Percentiles rank a stretch among this genome's conserved stretches.
Conservation (phyloP, 2,329 filamentous ascomycete species). For the Aspergillus uvarum region DNA sequence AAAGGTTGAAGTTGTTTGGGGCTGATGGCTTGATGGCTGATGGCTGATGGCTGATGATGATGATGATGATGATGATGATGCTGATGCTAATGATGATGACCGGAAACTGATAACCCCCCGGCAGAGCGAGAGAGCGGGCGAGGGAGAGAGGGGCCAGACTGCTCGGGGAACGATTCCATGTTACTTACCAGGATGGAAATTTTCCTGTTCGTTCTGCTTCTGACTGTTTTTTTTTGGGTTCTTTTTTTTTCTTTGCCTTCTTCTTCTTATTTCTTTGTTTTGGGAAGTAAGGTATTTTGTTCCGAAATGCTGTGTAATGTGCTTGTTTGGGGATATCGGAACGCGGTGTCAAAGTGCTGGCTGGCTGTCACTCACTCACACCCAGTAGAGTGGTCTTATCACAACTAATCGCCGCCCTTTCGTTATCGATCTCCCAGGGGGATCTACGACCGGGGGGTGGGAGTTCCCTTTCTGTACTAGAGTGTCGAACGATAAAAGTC, state of each 20-base stretch:
- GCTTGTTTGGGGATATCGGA: neutral
- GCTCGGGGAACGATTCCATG: neutral
- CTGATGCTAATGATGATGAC: conserved; percentile 12
- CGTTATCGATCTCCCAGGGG: conserved; percentile 27
- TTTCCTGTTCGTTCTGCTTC: neutral
- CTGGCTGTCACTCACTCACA: neutral
- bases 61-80: conserved; percentile 10
- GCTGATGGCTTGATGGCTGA: neutral
- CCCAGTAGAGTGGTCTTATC: conserved; percentile 21
- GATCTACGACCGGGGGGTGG: conserved; percentile 23
- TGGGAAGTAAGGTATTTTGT: neutral
- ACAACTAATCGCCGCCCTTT: conserved; percentile 6
- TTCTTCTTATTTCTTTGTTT: neutral
- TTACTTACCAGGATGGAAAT: conserved; percentile 7
- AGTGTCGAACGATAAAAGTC: neutral
- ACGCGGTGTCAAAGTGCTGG: neutral
- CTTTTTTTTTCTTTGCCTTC: neutral
- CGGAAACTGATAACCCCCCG: conserved; percentile 4
- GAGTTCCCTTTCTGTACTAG: conserved; percentile 7
- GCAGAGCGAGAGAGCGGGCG: neutral
- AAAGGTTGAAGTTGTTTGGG: conserved; percentile 9
- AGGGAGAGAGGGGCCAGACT: neutral
- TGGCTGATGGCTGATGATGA: neutral
- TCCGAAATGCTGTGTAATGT: neutral
- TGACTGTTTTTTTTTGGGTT: neutral